Conservation (phyloP, 371 early-diverging fungal genomes). For the Circinella umbellata region DNA sequence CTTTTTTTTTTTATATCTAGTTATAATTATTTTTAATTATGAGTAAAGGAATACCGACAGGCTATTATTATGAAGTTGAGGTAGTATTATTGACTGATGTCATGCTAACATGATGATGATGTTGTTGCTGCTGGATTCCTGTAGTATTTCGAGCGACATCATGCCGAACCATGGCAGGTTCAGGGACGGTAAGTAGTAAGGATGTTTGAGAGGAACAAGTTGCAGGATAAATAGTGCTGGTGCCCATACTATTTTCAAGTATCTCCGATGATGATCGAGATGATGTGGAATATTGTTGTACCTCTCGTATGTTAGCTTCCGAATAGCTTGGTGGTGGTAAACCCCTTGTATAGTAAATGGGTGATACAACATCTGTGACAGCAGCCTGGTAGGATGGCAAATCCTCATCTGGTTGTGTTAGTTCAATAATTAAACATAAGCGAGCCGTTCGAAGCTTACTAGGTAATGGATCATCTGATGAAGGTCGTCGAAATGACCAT, state of each 20-base stretch:
- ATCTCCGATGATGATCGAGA: background rate
- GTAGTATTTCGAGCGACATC: too few species aligned
- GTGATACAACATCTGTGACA: conserved; percentile 4
- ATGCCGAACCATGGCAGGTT: conserved; percentile 3
- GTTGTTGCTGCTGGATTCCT: too few species aligned
- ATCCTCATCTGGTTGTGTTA: conserved; percentile 31
- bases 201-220: conserved; percentile 13
- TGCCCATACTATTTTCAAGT: background rate
- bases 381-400: conserved; percentile 46
- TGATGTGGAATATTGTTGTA: background rate
- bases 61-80: too few species aligned
- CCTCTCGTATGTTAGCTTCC: conserved; percentile 15
- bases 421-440: conserved; percentile 37
- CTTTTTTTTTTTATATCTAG: too few species aligned
- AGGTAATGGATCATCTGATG: conserved; percentile 15
- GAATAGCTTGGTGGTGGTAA: conserved; percentile 30
- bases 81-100: too few species aligned
- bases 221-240: background rate
- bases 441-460: conserved; percentile 22
- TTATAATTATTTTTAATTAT: too few species aligned
- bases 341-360: background rate
- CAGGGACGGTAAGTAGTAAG: background rate
- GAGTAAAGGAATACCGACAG: too few species aligned
- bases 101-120: too few species aligned
- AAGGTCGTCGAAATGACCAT: conserved; percentile 34